Conservation (phyloP, 768 basidiomycete species). For the Trametes gibbosa region DNA sequence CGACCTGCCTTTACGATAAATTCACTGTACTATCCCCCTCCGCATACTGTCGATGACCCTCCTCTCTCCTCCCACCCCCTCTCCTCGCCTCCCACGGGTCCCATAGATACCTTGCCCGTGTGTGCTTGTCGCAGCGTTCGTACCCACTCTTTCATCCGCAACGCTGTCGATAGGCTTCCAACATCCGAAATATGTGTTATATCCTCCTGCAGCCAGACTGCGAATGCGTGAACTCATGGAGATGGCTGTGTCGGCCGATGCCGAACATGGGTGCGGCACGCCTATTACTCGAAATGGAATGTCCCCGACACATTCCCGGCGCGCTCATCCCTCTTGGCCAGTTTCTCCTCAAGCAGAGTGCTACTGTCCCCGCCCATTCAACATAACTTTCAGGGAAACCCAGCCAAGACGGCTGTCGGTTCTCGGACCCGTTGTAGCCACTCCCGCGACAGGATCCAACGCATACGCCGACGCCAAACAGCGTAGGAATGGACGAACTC, state of each 20-base stretch:
- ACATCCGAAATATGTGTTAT: neutral
- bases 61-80: neutral
- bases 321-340: neutral
- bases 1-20: constrained; percentile 25
- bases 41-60: constrained; percentile 3
- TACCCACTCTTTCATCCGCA: neutral
- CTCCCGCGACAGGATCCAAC: neutral
- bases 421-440: too few relatives aligned
- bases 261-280: constrained; percentile 3
- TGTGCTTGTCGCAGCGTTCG: neutral
- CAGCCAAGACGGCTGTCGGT: neutral
- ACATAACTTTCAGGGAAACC: neutral
- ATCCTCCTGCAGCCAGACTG: neutral
- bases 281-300: neutral
- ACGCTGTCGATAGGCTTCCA: constrained; percentile 2
- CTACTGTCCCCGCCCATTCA: too few relatives aligned
- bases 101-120: constrained; percentile 9
- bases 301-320: neutral
- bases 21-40: constrained; percentile 22
- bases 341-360: neutral
- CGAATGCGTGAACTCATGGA: too few relatives aligned
- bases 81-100: constrained; percentile 1
- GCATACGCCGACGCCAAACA: neutral
- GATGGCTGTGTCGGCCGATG: neutral
- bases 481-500: constrained; percentile 70